Conservation (phyloP, 2,329 filamentous ascomycete genomes). For the Myrmaecium sp. region DNA sequence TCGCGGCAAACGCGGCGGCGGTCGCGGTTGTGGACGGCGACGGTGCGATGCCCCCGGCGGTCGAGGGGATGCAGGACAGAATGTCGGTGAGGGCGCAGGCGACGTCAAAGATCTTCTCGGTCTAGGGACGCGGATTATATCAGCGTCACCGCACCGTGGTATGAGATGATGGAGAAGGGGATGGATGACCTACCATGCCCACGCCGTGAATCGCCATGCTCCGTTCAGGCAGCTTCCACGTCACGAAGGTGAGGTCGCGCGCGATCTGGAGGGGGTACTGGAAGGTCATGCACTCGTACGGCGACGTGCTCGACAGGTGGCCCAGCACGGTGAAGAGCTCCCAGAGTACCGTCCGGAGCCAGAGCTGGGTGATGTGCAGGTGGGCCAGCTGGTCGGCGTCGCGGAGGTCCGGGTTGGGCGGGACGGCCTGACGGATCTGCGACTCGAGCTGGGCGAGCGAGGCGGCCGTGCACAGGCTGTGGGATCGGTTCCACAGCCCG, state of each 20-base stretch:
- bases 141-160: no score
- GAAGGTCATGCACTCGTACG: slow-evolving; percentile 40
- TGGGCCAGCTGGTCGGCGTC: slow-evolving; percentile 41
- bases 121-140: slow-evolving; percentile 6
- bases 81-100: slow-evolving; percentile 14
- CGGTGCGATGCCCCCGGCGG: no score
- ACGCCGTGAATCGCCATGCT: slow-evolving; percentile 13
- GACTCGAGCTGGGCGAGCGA: slow-evolving; percentile 44
- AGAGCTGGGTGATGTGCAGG: slow-evolving; percentile 42
- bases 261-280: slow-evolving; percentile 47
- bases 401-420: slow-evolving; percentile 32
- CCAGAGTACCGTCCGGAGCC: slow-evolving; percentile 48
- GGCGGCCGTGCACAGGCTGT: slow-evolving; percentile 37
- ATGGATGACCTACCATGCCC: slow-evolving; percentile 10
- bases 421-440: slow-evolving; percentile 40
- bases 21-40: no score
- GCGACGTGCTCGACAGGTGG: slow-evolving; percentile 29
- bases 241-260: slow-evolving; percentile 36
- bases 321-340: slow-evolving; percentile 42
- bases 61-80: slow-evolving; percentile 12
- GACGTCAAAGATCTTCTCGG: slow-evolving; percentile 15
- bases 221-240: slow-evolving; percentile 9
- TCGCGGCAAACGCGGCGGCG: no score
- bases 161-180: slow-evolving; percentile 4
- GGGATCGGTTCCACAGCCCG: slow-evolving; percentile 49